phyloP scores from a whole-genome alignment of 495 filamentous ascomycete genomes.

The Talaromyces thailandensis region DNA sequence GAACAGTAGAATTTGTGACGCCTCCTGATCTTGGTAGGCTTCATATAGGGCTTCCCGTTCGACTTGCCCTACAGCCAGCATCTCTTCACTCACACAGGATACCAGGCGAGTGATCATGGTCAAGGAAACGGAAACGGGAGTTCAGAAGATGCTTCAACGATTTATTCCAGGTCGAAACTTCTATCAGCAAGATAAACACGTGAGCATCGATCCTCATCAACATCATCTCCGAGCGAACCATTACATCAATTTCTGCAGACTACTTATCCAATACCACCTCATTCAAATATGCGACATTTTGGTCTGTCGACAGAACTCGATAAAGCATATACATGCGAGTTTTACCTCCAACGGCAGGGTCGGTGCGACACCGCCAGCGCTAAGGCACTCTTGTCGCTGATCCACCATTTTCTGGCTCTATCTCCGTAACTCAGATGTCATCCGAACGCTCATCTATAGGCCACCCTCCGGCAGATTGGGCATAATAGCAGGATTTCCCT shows the following conservation, averaged over 20 bases:
- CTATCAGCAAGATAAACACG: neutral
- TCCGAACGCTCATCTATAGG: neutral
- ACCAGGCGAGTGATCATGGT: too few species aligned
- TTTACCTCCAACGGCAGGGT: neutral
- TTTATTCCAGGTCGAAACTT: neutral
- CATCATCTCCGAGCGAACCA: neutral
- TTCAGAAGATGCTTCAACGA: neutral
- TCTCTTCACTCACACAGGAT: neutral
- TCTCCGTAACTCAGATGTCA: neutral
- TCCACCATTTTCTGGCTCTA: neutral
- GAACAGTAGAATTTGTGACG: neutral
- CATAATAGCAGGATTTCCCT: neutral
- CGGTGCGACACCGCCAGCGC: neutral
- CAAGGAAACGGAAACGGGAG: too few species aligned
- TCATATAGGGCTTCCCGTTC: neutral
- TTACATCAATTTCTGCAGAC: neutral
- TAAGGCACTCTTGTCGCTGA: neutral
- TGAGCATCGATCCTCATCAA: neutral
- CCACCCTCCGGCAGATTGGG: neutral
- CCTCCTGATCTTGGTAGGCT: neutral
- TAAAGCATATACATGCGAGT: neutral
- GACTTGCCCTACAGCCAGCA: neutral
- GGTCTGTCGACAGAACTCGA: neutral
- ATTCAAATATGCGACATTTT: neutral
- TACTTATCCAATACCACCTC: neutral